A percentile compares a stretch with the other conserved stretches of the same genome.
Conservation (phyloP, 2,329 filamentous ascomycete species). For the Epichloe uncinata region DNA sequence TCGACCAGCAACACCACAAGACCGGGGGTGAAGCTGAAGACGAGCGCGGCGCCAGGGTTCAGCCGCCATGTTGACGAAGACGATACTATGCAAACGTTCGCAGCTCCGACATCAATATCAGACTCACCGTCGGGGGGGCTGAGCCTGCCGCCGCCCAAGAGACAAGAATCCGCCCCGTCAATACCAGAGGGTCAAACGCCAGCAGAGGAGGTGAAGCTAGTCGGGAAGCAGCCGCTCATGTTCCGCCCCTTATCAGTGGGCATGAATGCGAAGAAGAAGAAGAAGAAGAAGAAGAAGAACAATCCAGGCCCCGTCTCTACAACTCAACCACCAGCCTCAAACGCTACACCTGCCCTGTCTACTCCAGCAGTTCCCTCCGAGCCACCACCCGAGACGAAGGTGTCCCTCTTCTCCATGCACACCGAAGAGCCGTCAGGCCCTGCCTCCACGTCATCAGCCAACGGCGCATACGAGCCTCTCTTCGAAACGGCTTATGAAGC, state of each 20-base stretch:
- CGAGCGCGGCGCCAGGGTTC: constrained; percentile 72
- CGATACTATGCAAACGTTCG: constrained; percentile 2
- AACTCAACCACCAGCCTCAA: constrained; percentile 5
- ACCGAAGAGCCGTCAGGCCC: constrained; percentile 23
- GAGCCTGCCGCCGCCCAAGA: constrained; percentile 29
- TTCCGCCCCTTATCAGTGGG: constrained; percentile 83
- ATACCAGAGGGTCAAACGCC: constrained; percentile 43
- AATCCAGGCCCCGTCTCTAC: constrained; percentile 6
- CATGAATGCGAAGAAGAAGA: constrained; percentile 57
- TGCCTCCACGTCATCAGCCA: constrained; percentile 9
- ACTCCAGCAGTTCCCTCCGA: constrained; percentile 6
- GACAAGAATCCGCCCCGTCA: constrained; percentile 28
- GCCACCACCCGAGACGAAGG: constrained; percentile 32
- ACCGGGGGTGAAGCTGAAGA: constrained; percentile 55
- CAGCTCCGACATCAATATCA: constrained; percentile 5
- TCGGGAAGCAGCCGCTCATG: constrained; percentile 70
- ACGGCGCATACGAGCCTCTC: constrained; percentile 36
- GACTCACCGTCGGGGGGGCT: constrained; percentile 11
- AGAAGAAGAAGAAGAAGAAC: constrained; percentile 41
- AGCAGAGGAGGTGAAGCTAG: constrained; percentile 52
- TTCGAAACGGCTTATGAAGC: constrained; percentile 24
- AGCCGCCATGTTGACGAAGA: constrained; percentile 37
- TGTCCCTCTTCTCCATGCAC: constrained; percentile 57
- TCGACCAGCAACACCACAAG: constrained; percentile 18
- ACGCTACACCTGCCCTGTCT: constrained; percentile 2